Percentiles rank a stretch among this genome's conserved stretches.
Conservation (phyloP, 1,284 basidiomycete species). For the Tilletia setariae region DNA sequence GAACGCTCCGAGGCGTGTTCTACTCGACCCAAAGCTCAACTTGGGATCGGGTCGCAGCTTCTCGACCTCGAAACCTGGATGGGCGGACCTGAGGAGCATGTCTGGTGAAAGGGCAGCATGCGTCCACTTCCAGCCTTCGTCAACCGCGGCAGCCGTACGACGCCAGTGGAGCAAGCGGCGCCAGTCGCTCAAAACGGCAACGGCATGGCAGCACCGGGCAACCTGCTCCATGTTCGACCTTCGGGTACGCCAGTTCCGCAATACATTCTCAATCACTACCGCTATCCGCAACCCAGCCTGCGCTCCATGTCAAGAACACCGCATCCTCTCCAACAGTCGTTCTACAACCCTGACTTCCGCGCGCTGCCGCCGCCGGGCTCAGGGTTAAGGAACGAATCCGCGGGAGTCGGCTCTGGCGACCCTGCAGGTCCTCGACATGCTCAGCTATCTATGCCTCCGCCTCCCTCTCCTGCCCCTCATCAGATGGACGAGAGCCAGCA, state of each 20-base stretch:
- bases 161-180: no score
- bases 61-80: no score
- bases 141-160: background rate
- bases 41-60: no score
- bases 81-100: background rate
- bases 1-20: slow-evolving; percentile 8
- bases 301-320: background rate
- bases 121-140: slow-evolving; percentile 2
- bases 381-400: no score
- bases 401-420: no score
- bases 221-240: background rate
- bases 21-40: no score
- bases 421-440: no score
- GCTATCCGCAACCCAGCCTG: background rate
- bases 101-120: background rate
- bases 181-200: no score
- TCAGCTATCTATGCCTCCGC: no score
- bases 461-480: background rate
- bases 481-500: background rate
- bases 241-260: background rate
- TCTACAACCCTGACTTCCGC: no score
- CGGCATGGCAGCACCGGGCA: background rate
- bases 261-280: background rate
- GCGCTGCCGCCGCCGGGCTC: no score
- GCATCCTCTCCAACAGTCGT: no score